These are phyloP conservation scores for Mikania micrantha DNA, from an alignment of 129 eudicot genomes.

Conservation along the genomic window DNA sequence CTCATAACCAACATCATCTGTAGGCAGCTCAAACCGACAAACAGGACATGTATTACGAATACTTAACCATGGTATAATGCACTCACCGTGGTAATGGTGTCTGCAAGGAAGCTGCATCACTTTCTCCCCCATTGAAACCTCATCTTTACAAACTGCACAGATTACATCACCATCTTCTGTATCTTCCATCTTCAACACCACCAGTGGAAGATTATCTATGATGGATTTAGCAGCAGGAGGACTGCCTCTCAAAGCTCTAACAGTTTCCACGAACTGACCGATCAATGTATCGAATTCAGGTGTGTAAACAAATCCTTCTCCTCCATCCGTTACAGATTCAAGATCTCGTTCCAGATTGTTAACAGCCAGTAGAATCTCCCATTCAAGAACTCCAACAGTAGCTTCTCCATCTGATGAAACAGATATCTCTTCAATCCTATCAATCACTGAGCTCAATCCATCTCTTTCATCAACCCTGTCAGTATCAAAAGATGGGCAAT, in stretches of 20 bases:
- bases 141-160: constrained; percentile 96
- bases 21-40: constrained; percentile 89
- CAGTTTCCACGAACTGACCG: constrained; percentile 54
- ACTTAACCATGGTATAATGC: constrained; percentile 80
- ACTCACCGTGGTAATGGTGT: constrained; percentile 80
- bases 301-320: constrained; percentile 31
- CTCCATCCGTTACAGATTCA: constrained; percentile 46
- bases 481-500: constrained; percentile 37
- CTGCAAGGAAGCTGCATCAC: constrained; percentile 69
- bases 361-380: constrained; percentile 68
- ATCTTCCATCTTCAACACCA: constrained; percentile 34
- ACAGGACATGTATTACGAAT: constrained; percentile 92
- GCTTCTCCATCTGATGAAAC: constrained; percentile 39
- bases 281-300: constrained; percentile 49
- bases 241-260: constrained; percentile 56
- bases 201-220: constrained; percentile 58
- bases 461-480: constrained; percentile 49
- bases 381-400: constrained; percentile 37
- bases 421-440: constrained; percentile 56
- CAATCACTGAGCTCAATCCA: constrained; percentile 44
- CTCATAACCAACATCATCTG: constrained; percentile 80
- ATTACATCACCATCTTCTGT: constrained; percentile 24
- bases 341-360: constrained; percentile 43
- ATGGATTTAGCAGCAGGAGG: constrained; percentile 84
- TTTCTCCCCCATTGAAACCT: constrained; percentile 47